These are phyloP conservation scores for Cladophialophora bantiana DNA, from an alignment of 2,329 filamentous ascomycete species.

Conservation along the genomic window DNA sequence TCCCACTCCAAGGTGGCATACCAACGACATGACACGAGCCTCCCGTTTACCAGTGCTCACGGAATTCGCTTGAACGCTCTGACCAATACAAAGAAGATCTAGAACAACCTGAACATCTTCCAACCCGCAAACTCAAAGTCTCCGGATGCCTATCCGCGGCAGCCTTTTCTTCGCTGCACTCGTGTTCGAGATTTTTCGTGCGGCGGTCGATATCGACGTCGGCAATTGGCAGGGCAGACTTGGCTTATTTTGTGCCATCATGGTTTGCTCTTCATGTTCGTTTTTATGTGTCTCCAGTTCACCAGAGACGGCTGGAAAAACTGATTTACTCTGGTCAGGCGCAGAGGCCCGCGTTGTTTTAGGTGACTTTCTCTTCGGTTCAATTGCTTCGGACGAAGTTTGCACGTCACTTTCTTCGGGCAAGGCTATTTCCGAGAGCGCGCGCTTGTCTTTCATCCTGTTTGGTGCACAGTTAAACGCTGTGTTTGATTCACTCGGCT, in stretches of 20 bases:
- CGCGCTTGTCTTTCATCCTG: slow-evolving; percentile 50
- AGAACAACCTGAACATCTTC: neutral
- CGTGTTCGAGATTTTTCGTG: slow-evolving; percentile 30
- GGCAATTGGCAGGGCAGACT: slow-evolving; percentile 11
- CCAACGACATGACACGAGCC: neutral
- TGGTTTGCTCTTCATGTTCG: slow-evolving; percentile 40
- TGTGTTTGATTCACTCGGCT: slow-evolving; percentile 51
- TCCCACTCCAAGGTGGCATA: neutral
- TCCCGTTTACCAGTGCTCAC: neutral
- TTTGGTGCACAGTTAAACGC: slow-evolving; percentile 43
- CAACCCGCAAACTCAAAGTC: slow-evolving; percentile 27
- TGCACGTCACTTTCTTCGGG: slow-evolving; percentile 42
- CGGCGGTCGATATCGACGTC: slow-evolving; percentile 16
- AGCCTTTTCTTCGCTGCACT: slow-evolving; percentile 20
- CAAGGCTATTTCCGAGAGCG: slow-evolving; percentile 51
- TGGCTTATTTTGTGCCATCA: slow-evolving; percentile 6
- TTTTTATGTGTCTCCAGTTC: slow-evolving; percentile 41
- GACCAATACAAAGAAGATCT: slow-evolving; percentile 16
- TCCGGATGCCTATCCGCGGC: slow-evolving; percentile 37
- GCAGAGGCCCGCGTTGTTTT: slow-evolving; percentile 42
- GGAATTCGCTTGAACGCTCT: slow-evolving; percentile 31
- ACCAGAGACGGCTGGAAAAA: neutral
- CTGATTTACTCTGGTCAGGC: neutral
- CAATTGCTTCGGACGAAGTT: neutral
- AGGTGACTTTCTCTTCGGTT: slow-evolving; percentile 47